phyloP scores from a whole-genome alignment of 176 grass and related monocot genomes.

The Carex parvula region DNA sequence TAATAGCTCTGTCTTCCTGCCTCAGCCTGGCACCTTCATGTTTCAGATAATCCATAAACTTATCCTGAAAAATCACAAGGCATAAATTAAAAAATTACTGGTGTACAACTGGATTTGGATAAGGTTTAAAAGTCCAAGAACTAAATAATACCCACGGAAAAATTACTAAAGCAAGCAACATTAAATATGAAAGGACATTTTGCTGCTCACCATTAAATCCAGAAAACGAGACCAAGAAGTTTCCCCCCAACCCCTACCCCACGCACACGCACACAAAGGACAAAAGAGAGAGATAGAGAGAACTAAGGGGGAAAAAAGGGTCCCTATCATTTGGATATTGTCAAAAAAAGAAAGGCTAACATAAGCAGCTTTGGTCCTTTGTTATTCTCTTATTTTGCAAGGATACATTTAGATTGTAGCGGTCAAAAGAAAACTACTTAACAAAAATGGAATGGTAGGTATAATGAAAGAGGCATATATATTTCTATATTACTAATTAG shows the following conservation, averaged over 20 bases:
- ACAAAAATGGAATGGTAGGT: background rate
- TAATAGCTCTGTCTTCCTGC: constrained; percentile 39
- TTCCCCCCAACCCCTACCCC: background rate
- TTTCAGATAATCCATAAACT: constrained; percentile 27
- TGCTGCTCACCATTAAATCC: background rate
- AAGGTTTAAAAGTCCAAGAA: background rate
- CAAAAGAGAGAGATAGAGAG: background rate
- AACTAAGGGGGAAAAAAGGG: background rate
- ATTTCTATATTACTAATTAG: background rate
- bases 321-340: background rate
- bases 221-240: background rate
- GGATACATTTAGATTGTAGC: background rate
- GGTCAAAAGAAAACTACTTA: background rate
- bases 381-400: background rate
- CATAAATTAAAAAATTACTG: background rate
- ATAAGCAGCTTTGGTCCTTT: background rate
- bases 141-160: background rate
- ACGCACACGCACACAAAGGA: background rate
- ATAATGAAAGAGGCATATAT: constrained; percentile 1
- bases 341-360: background rate
- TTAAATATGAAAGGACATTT: background rate
- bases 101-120: background rate
- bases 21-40: constrained; percentile 41
- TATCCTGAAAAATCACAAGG: constrained; percentile 24
- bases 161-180: background rate